phyloP scores from a whole-genome alignment of 2,329 filamentous ascomycete species.

The Colletotrichum abscissum region DNA sequence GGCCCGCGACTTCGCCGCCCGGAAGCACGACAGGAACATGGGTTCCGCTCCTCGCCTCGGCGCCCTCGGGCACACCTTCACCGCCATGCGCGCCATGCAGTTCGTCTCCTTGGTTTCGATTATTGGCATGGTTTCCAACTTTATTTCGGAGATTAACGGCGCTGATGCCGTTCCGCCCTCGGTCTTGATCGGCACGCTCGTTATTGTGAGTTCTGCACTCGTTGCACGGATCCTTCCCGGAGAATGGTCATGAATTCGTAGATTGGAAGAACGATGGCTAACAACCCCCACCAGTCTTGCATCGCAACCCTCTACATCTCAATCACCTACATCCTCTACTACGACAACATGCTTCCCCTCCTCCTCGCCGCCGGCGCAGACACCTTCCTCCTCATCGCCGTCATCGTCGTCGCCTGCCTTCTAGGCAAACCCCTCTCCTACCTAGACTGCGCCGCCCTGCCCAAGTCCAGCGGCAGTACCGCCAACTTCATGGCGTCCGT shows the following conservation, averaged over 20 bases:
- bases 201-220: constrained; percentile 72
- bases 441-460: constrained; percentile 74
- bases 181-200: constrained; percentile 81
- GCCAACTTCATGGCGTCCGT: constrained; percentile 58
- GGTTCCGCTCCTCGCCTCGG: constrained; percentile 67
- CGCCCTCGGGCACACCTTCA: constrained; percentile 83
- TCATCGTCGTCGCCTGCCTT: constrained; percentile 80
- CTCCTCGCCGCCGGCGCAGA: constrained; percentile 77
- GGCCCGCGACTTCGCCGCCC: constrained; percentile 21
- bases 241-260: neutral
- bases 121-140: constrained; percentile 84
- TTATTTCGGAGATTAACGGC: constrained; percentile 80
- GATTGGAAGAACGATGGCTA: neutral
- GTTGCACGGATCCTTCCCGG: accelerated
- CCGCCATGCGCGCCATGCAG: constrained; percentile 77
- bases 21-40: constrained; percentile 47
- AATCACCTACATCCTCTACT: constrained; percentile 85
- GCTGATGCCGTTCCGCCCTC: constrained; percentile 74
- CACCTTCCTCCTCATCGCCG: constrained; percentile 76
- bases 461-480: constrained; percentile 50
- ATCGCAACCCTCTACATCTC: constrained; percentile 83
- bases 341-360: constrained; percentile 80
- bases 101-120: constrained; percentile 78
- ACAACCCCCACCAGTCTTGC: constrained; percentile 67
- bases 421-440: constrained; percentile 85